Conservation (phyloP, 805 yeast species). For the Zygoascus biomembranicola region DNA sequence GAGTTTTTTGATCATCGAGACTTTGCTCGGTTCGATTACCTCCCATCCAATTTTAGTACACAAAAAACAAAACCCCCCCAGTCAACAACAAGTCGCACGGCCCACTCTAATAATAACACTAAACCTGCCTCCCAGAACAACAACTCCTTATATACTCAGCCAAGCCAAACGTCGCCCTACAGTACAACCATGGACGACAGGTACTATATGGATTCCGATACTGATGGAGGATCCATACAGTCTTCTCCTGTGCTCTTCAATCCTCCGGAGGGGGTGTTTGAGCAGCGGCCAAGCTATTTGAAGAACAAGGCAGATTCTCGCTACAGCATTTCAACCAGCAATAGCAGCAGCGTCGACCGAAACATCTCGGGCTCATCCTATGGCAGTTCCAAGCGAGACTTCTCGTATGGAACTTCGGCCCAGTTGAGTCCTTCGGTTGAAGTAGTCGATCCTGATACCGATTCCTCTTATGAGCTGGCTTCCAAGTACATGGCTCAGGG, state of each 20-base stretch:
- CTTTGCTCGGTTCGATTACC: not conserved
- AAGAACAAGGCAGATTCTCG: not conserved
- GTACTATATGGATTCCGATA: constrained; percentile 1
- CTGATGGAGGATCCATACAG: constrained; percentile 10
- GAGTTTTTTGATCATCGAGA: not conserved
- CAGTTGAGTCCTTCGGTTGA: not conserved
- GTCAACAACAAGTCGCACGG: not conserved
- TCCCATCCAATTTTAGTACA: not conserved
- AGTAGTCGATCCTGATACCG: not conserved
- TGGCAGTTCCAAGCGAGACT: constrained; percentile 4
- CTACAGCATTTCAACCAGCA: not conserved
- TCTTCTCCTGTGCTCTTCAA: constrained; percentile 7
- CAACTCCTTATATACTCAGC: not conserved
- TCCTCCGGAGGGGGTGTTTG: not conserved
- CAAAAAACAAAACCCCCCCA: not conserved
- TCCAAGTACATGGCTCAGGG: not conserved
- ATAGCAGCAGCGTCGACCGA: not conserved
- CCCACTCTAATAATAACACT: not conserved
- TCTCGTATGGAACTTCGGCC: constrained; percentile 9
- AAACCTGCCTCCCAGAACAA: not conserved
- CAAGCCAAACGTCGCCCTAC: not conserved
- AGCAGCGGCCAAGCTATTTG: not conserved
- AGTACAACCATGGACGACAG: not conserved
- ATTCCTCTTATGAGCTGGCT: not conserved
- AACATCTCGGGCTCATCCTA: not conserved